Conservation (phyloP, 148 eudicot genomes). For the Simmondsia chinensis region DNA sequence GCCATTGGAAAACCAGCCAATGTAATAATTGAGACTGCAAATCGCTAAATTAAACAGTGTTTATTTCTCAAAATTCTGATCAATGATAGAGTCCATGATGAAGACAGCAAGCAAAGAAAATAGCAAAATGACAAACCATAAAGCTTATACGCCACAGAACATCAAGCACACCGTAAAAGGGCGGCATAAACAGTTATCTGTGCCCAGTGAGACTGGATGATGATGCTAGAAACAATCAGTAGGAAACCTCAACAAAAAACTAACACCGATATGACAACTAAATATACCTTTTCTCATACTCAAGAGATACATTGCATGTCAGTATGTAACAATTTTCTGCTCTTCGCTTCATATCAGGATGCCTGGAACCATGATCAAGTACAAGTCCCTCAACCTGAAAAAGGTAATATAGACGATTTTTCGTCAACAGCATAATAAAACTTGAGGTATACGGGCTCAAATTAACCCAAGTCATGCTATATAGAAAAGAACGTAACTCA, state of each 20-base stretch:
- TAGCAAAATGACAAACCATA: too few species aligned
- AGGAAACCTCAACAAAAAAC: not conserved
- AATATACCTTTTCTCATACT: conserved; percentile 85
- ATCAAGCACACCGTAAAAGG: too few species aligned
- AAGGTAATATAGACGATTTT: not conserved
- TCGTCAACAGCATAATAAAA: not conserved
- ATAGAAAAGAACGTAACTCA: not conserved
- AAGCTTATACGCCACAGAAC: too few species aligned
- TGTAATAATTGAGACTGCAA: conserved; percentile 3
- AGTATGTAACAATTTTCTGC: conserved; percentile 81
- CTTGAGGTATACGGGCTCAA: too few species aligned
- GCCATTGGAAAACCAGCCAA: conserved; percentile 7
- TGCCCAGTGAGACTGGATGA: too few species aligned
- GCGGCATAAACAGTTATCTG: too few species aligned
- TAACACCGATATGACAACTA: not conserved
- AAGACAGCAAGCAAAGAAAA: not conserved
- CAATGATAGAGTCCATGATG: not conserved
- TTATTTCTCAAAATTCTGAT: not conserved
- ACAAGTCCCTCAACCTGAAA: conserved; percentile 91
- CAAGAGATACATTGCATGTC: conserved; percentile 87
- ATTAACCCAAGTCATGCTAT: not conserved
- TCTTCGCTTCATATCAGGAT: conserved; percentile 96
- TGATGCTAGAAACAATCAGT: too few species aligned
- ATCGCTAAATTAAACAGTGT: too few species aligned
- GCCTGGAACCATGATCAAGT: conserved; percentile 99